Evolutionary conservation across 202 grass and related monocot genomes (phyloP), one percentile per base, ranked within the genome.

Genomic region (Elaeis oleifera): DNA sequence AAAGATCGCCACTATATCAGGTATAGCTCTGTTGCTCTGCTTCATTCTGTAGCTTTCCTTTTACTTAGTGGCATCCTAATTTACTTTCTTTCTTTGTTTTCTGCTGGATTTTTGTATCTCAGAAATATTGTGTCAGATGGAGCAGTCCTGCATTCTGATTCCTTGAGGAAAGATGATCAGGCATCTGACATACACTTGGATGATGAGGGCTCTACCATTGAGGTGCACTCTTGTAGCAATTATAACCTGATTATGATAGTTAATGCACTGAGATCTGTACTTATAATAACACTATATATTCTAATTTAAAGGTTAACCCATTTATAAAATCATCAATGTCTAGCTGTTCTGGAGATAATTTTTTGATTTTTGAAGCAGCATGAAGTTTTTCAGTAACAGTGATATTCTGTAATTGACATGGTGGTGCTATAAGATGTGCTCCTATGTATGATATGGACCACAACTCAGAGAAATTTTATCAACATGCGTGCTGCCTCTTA

Each of bases 1-100:
- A 82, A 71, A 36, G 80, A 89, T 70, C 76, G 61, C 19, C 50
- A 89, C 72, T 89, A 78, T 75, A 72, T 99, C 49, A 94, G 82
- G 85, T 99, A 65, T 28, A 29, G 8, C 71, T 78, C 61, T 36
- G 52, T 70, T 57, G 11, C 65, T 84, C 14, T 53, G 16, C 39
- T 51, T 18, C 21, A 53, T 5, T 32, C 39, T 48, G 3, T 1
- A 17, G n/a, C 22, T 67, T 67, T 68, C 59, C 61, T 62, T 69
- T 28, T 77, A 75, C 18, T 23, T 74, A 65, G 23, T 25, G 53
- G 59, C 64, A 64, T 32, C 64, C 63, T 15, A 3, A 29, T 4
- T 16, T 23, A 57, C 44, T 50, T 58, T 56, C 63, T 59, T 5
- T 49, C n/a, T 72, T 58, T 51, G 16, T 22, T 59, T 51, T 36